Conservation (phyloP, 192 early-diverging fungal species). For the Spizellomyces punctatus region DNA sequence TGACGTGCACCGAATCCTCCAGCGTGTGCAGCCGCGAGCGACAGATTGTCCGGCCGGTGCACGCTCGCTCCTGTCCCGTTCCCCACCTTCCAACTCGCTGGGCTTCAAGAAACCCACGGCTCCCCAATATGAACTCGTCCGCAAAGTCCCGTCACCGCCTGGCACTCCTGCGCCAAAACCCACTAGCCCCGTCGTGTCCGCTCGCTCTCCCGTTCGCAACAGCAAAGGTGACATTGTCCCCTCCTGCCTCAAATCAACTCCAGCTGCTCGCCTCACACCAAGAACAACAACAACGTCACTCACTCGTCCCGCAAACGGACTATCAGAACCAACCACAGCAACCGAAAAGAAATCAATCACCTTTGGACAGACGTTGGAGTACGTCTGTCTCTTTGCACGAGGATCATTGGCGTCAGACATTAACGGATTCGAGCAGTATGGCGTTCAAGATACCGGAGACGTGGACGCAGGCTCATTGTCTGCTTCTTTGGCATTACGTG, state of each 20-base stretch:
- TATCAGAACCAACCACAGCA: background rate
- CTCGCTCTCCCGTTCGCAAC: slow-evolving; percentile 2
- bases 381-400: slow-evolving; percentile 27
- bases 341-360: slow-evolving; percentile 19
- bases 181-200: background rate
- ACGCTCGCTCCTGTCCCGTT: no score
- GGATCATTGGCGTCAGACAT: slow-evolving; percentile 16
- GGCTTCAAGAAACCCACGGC: no score
- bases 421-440: slow-evolving; percentile 18
- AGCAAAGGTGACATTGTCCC: background rate
- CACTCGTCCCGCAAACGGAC: background rate
- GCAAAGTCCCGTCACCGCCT: no score
- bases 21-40: no score
- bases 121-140: no score
- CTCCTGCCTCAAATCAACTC: background rate
- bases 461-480: slow-evolving; percentile 19
- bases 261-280: background rate
- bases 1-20: no score
- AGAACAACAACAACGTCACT: background rate
- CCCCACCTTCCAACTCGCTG: no score
- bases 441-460: slow-evolving; percentile 33
- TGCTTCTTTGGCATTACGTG: slow-evolving; percentile 13
- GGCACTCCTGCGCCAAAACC: no score
- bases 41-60: no score
- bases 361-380: slow-evolving; percentile 28